Base-by-base conservation (phyloP, 2,329 filamentous ascomycete genomes). In the Epichloe uncinata region DNA sequence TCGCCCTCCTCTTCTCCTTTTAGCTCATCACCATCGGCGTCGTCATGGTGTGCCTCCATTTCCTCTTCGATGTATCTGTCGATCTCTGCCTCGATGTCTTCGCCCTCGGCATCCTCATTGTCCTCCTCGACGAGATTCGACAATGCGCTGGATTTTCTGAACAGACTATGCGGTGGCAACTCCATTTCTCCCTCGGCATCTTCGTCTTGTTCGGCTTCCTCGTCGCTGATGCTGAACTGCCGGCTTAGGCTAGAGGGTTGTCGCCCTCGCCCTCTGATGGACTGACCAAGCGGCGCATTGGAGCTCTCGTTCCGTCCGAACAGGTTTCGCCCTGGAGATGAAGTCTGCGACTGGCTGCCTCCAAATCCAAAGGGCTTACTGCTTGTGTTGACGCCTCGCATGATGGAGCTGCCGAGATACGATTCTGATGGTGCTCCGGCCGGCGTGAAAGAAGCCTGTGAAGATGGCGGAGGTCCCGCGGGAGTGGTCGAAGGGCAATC, bases 341-440 rank as follows among this genome's bases (percentile, higher is more conserved):
- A 15, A 42, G 30, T 49, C 57, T 55, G 53, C 50, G 54, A 52
- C 61, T 47, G 64, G 33, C 45, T 48, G 51, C 58, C 58, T n/a
- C 67, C 67, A 49, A 72, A 72, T 52, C 59, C 66, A 16, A 64
- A 61, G 0, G 70, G 58, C 44, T 70, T 73, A 15, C 64, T 63
- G 16, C 63, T 63, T 35, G 63, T 62, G 37, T 63, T 62, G 57
- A 66, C 64, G 42, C 64, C 69, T 45, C 68, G 69, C 64, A 74
- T 66, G 48, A 78, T 69, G 37, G 76, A 78, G 63, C 75, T 78
- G 50, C 75, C 72, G 36, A 79, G 62, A 56, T 70, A 78, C 12
- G 73, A 74, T 33, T 70, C 73, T 20, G 77, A 75, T 0, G 77
- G 77, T 15, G 75, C 75, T 50, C 78, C 78, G 15, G 70, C 68